Evolutionary conservation across 768 basidiomycete species (phyloP), one percentile per base, ranked within the genome.

Genomic region (Tylopilus intermedius): DNA sequence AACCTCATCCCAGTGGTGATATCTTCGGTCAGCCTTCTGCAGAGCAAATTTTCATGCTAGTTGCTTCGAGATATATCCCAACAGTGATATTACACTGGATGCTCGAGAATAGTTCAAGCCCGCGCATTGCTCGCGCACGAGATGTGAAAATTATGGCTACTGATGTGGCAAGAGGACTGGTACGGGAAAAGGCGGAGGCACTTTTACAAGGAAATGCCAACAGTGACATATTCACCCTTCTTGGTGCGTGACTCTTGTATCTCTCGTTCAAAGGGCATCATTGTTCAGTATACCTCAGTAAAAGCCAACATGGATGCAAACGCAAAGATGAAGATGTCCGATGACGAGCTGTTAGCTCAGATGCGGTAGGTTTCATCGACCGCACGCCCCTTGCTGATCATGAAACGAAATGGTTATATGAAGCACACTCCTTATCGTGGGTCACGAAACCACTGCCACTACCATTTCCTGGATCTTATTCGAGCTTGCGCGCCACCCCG

Each of bases 161-260:
- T 5, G 8, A 6, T 38, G 22, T 59, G 14, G 54, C 49, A 9
- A 40, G 46, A 42, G 45, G 44, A 35, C 27, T 53, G 13, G 14
- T 59, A 32, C 8, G 13, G 46, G 50, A 62, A 15, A 59, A 55
- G 22, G 50, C 44, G 3, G 45, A 49, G 0, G 26, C 51, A 0
- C 47, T 59, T 11, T 41, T 59, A 15, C 46, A 49, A 38, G 54
- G 51, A 22, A 61, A 54, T 44, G 44, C 47, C 3, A 52, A 40
- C n/a, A 33, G 29, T 7, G 62, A 60, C 15, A 45, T 62, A 15
- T 43, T 42, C 11, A 58, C 69, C 54, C 58, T 79, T 15, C 62
- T 80, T 29, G 68, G 78, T 77, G 45, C 42, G 69, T 45, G 14
- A n/a, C 1, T 30, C 4, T 21, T 24, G 5, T 14, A 18, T 29